Percentiles rank a stretch among this genome's conserved stretches.
Evolutionary conservation across 305 asterid genomes (phyloP).

Genomic region (Striga hermonthica): DNA sequence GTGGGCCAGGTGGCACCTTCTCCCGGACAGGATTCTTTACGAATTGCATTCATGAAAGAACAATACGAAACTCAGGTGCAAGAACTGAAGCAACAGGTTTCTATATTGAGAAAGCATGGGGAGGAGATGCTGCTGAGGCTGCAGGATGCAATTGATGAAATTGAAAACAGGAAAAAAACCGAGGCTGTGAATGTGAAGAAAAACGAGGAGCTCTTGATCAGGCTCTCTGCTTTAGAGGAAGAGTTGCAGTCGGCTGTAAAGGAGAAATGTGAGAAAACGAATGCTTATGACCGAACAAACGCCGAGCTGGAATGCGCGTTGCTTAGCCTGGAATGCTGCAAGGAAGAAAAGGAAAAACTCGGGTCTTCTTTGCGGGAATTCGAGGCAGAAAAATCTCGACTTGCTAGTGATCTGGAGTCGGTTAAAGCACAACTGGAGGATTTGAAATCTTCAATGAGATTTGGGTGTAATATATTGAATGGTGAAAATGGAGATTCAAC

Average conservation of each 20-base stretch:
- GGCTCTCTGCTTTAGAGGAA: slow-evolving; percentile 63
- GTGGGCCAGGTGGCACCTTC: slow-evolving; percentile 38
- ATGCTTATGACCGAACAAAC: slow-evolving; percentile 62
- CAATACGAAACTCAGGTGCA: slow-evolving; percentile 82
- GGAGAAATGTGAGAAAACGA: slow-evolving; percentile 77
- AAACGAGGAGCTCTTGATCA: slow-evolving; percentile 69
- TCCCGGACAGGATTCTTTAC: slow-evolving; percentile 69
- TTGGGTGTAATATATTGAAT: slow-evolving; percentile 29
- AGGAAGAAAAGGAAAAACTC: slow-evolving; percentile 89
- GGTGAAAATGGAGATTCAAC: slow-evolving; percentile 31
- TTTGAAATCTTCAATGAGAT: slow-evolving; percentile 34
- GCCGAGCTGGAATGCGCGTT: slow-evolving; percentile 91
- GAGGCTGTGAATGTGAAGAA: slow-evolving; percentile 76
- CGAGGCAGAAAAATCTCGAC: slow-evolving; percentile 52
- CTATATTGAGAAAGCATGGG: slow-evolving; percentile 76
- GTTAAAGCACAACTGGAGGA: slow-evolving; percentile 52
- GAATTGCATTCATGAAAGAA: slow-evolving; percentile 91
- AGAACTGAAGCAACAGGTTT: slow-evolving; percentile 83
- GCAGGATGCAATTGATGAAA: slow-evolving; percentile 86
- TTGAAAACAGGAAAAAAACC: slow-evolving; percentile 78
- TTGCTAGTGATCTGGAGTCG: slow-evolving; percentile 48
- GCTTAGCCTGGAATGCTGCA: slow-evolving; percentile 94
- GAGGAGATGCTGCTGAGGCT: slow-evolving; percentile 95
- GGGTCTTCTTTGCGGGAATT: slow-evolving; percentile 52
- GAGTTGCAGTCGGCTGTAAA: slow-evolving; percentile 56